Base-by-base conservation (phyloP, 331 rosid species). In the Pyracantha coccinea region DNA sequence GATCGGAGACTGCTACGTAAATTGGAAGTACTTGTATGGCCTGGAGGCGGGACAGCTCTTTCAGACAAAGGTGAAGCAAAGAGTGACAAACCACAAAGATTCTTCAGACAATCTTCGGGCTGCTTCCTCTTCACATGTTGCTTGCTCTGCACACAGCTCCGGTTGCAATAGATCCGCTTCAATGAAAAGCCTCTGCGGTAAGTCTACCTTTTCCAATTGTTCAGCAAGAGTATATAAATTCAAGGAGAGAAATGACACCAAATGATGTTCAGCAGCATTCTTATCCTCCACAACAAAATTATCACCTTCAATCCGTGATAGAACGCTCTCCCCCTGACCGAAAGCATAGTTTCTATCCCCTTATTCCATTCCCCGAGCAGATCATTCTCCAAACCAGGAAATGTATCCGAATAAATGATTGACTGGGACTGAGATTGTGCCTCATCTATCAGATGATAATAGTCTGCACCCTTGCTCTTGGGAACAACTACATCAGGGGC, bases 201-300 rank as follows among this genome's bases (percentile, higher is more conserved):
- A 80, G 82, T 89, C 89, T 29, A 91, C 69, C 79, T 88, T 89
- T 44, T 69, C 83, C 72, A 93, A 88, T 76, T 66, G 88, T 72
- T 91, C 97, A 19, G 91, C 97, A 23, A 91, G 77, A 62, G 88
- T 86, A 45, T 45, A 83, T 90, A 93, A 84, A 85, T 91, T 91
- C 88, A 93, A 77, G 69, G 93, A 91, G 38, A 88, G 89, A 81
- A 91, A 88, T 17, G 96, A 77, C 45, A 91, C 97, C 98, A 91
- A 94, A 32, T 61, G 84, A 78, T 59, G 31, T 75, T 76, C 83
- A 73, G 78, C 72, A 50, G 75, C 52, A 47, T 47, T 47, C 77
- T 84, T 88, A 65, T 89, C 92, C 55, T 89, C 87, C 16, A 91
- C 83, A 21, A 88, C 63, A 77, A 93, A 93, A 80, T 81, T 86